phyloP scores from a whole-genome alignment of 1,139 yeast species.

The Yamadazyma taylorii region DNA sequence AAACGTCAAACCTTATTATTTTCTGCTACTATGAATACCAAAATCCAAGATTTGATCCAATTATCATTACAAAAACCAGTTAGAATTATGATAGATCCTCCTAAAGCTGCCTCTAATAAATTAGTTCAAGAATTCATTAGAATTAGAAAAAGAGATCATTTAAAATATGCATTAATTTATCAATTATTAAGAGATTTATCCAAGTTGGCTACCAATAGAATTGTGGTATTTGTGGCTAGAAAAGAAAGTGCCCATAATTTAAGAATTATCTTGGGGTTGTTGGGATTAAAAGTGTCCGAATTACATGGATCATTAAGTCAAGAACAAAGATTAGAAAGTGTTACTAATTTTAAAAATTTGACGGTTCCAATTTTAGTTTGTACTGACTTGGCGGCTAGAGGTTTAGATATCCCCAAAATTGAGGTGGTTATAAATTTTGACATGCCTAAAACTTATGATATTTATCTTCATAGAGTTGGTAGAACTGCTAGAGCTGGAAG shows the following conservation, averaged over 20 bases:
- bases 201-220: constrained; percentile 59
- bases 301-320: constrained; percentile 93
- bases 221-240: constrained; percentile 87
- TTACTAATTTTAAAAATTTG: constrained; percentile 76
- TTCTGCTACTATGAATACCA: constrained; percentile 97
- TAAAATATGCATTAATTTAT: constrained; percentile 80
- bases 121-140: constrained; percentile 92
- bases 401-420: constrained; percentile 97
- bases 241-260: constrained; percentile 88
- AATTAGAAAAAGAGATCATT: constrained; percentile 82
- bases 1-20: constrained; percentile 91
- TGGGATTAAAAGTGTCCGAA: constrained; percentile 88
- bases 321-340: constrained; percentile 88
- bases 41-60: constrained; percentile 82
- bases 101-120: constrained; percentile 86
- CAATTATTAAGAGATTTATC: constrained; percentile 69
- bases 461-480: constrained; percentile 95
- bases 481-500: constrained; percentile 99
- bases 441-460: constrained; percentile 90
- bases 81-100: constrained; percentile 94
- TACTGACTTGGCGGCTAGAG: constrained; percentile 98
- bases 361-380: constrained; percentile 86
- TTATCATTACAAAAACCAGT: constrained; percentile 88
- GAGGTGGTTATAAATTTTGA: constrained; percentile 92
- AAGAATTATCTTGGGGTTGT: constrained; percentile 78